Conservation (phyloP, 2,329 filamentous ascomycete genomes). For the Emergomyces africanus region DNA sequence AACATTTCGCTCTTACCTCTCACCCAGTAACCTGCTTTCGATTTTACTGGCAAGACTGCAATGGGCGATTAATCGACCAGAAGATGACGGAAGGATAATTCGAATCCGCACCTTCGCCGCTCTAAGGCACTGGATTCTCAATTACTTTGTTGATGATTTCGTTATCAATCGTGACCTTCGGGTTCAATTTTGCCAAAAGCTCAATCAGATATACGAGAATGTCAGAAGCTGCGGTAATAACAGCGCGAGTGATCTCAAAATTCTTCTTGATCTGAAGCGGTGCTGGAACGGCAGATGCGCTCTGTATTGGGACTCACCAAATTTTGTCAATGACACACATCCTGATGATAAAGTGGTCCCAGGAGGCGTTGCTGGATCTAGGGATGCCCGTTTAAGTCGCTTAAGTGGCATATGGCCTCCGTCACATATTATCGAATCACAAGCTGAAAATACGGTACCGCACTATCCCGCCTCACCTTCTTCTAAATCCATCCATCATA, state of each 20-base stretch:
- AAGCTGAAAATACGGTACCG: constrained; percentile 7
- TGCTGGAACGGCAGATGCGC: constrained; percentile 91
- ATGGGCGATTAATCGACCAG: constrained; percentile 70
- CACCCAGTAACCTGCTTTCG: constrained; percentile 60
- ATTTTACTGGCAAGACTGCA: constrained; percentile 74
- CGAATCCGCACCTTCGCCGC: constrained; percentile 92
- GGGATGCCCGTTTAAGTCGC: constrained; percentile 33
- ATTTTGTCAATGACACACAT: constrained; percentile 49
- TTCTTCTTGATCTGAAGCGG: constrained; percentile 86
- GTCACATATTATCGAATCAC: constrained; percentile 6
- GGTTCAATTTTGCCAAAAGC: constrained; percentile 61
- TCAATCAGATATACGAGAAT: constrained; percentile 52
- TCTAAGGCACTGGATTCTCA: constrained; percentile 90
- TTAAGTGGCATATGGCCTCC: constrained; percentile 25
- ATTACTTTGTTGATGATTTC: constrained; percentile 96
- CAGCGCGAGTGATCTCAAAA: constrained; percentile 60
- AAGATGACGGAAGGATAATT: constrained; percentile 86
- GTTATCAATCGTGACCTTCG: constrained; percentile 62
- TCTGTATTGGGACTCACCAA: constrained; percentile 70
- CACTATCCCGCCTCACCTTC: constrained; percentile 10
- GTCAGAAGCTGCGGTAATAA: constrained; percentile 40
- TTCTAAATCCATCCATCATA: constrained; percentile 11
- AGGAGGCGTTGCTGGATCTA: constrained; percentile 56
- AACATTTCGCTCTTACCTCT: constrained; percentile 80
- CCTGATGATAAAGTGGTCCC: constrained; percentile 58